A percentile compares a stretch with the other conserved stretches of the same genome.
Conservation (phyloP, 2,329 filamentous ascomycete genomes). For the Apiospora phragmitis region DNA sequence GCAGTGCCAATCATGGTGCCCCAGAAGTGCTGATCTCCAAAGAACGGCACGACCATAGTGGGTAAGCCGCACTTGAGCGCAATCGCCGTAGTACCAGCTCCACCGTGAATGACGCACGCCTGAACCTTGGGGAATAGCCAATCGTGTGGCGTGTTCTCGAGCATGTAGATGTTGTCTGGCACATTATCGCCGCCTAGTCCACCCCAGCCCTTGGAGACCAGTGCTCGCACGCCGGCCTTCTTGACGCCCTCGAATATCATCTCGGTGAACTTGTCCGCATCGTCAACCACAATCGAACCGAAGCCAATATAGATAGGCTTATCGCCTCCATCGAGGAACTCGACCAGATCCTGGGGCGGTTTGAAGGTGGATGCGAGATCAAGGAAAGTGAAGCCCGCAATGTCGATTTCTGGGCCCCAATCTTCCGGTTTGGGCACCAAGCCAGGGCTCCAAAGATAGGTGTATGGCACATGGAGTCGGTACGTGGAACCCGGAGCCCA, state of each 20-base stretch:
- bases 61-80: conserved; percentile 71
- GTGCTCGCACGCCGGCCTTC: conserved; percentile 64
- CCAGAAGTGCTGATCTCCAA: conserved; percentile 81
- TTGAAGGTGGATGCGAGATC: conserved; percentile 64
- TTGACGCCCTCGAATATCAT: conserved; percentile 72
- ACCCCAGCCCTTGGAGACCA: conserved; percentile 78
- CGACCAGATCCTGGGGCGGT: conserved; percentile 54
- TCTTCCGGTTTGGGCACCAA: conserved; percentile 68
- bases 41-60: conserved; percentile 78
- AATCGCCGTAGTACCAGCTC: conserved; percentile 74
- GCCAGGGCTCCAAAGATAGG: conserved; percentile 70
- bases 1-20: conserved; percentile 66
- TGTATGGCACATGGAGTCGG: conserved; percentile 72
- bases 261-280: conserved; percentile 66
- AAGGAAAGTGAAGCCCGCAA: conserved; percentile 78
- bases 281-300: conserved; percentile 74
- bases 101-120: conserved; percentile 74
- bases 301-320: conserved; percentile 74
- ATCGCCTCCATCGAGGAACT: conserved; percentile 58
- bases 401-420: conserved; percentile 70
- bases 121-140: conserved; percentile 71
- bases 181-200: conserved; percentile 62
- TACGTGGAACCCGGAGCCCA: conserved; percentile 77
- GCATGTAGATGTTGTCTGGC: conserved; percentile 67
- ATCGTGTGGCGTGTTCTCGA: conserved; percentile 74